Base-by-base conservation (phyloP, 2,329 filamentous ascomycete species). In the Beauveria brongniartii region DNA sequence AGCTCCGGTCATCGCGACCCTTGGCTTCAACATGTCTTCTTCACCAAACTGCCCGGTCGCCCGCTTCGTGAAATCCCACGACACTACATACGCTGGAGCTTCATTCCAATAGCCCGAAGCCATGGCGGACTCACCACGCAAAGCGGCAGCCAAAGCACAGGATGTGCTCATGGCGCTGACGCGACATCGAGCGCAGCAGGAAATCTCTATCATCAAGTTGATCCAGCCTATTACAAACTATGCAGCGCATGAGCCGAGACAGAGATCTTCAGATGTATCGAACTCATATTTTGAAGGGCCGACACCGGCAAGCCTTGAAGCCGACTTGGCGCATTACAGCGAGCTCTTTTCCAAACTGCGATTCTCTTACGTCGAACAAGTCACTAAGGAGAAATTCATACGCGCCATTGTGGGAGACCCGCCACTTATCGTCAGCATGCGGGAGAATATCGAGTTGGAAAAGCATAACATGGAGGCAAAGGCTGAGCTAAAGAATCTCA, bases 331-430 rank as follows among this genome's bases (percentile, higher is more conserved):
- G 34, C 92, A 97, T 74, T 97, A 97, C 78, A 91, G 90, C 76
- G 92, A 97, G 75, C 84, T 97, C 22, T 99, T 97, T 75, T 89
- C 91, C 47, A 97, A 99, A 77, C 82, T 97, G 44, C 91, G 93
- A 67, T 97, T 97, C 79, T 95, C 90, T 65, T 97, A 97, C 75
- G 89, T 97, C 67, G 94, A 99, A 75, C 94, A 97, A 78, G 92
- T 97, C 64, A 97, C 93, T 50, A 99, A 97, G 76, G 94, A 99
- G 73, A 96, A 96, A 70, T 97, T 97, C 74, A 87, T 99, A 59
- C 90, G 92, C 66, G 88, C 90, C 65, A 95, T 97, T 67, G 91
- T 95, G 18, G 91, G 91, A 64, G 90, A 96, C 64, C 91, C 92
- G 54, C 94, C 93, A 0, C 81, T 92, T 18, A 88, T 97, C 51